Conservation (phyloP, 2,329 filamentous ascomycete species). For the Cladosporium velox region DNA sequence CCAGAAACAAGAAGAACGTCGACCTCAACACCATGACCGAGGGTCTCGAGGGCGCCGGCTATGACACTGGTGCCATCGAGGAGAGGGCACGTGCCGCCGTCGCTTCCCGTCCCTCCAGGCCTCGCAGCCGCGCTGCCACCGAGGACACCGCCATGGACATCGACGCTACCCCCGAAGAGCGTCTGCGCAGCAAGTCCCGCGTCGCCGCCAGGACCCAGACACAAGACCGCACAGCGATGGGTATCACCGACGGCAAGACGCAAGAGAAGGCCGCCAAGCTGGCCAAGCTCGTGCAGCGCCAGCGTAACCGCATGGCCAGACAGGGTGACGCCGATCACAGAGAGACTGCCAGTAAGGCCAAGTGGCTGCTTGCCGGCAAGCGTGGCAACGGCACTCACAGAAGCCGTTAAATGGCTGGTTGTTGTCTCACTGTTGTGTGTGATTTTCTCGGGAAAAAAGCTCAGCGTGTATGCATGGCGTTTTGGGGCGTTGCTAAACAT, state of each 20-base stretch:
- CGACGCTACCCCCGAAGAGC: slow-evolving; percentile 43
- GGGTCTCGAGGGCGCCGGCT: slow-evolving; percentile 79
- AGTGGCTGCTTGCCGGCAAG: slow-evolving; percentile 93
- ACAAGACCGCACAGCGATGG: slow-evolving; percentile 72
- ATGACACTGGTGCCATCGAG: slow-evolving; percentile 75
- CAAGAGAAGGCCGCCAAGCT: slow-evolving; percentile 81
- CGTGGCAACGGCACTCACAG: slow-evolving; percentile 88
- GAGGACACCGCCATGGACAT: slow-evolving; percentile 74
- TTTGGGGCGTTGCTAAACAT: slow-evolving; percentile 6
- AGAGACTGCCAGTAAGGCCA: slow-evolving; percentile 74
- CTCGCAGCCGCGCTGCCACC: slow-evolving; percentile 58
- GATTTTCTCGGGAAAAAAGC: slow-evolving; percentile 2
- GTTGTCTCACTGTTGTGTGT: background rate
- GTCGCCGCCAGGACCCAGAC: slow-evolving; percentile 68
- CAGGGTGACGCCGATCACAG: slow-evolving; percentile 97
- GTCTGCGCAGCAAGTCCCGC: slow-evolving; percentile 58
- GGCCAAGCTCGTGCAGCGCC: slow-evolving; percentile 89
- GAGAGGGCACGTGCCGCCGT: slow-evolving; percentile 65
- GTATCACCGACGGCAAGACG: slow-evolving; percentile 67
- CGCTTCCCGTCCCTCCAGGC: slow-evolving; percentile 63
- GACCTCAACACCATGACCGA: slow-evolving; percentile 84
- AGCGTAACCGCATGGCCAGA: slow-evolving; percentile 97
- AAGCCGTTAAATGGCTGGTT: slow-evolving; percentile 43
- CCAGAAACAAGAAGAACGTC: slow-evolving; percentile 77
- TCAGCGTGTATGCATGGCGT: slow-evolving; percentile 21